A percentile compares a stretch with the other conserved stretches of the same genome.
Conservation (phyloP, 106 monocot genomes). For the Acanthochlamys bracteata region DNA sequence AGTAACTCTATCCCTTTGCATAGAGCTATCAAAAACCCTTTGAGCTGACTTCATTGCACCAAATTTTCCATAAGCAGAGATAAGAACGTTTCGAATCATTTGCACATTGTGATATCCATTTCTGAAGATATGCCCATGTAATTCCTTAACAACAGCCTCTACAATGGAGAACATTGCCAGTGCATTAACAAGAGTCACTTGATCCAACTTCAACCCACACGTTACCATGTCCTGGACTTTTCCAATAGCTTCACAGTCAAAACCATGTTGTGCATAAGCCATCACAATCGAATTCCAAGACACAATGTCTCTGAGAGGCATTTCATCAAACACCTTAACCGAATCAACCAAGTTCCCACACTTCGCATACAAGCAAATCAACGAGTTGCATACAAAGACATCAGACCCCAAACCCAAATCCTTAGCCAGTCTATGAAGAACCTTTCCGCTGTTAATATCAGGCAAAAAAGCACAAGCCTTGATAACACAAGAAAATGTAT, state of each 20-base stretch:
- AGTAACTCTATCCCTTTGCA: conserved; percentile 27
- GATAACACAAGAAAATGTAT: conserved; percentile 40
- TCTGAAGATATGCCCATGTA: conserved; percentile 38
- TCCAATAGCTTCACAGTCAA: conserved; percentile 12
- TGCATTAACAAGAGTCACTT: conserved; percentile 29
- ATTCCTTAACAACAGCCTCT: conserved; percentile 19
- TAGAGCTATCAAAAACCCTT: conserved; percentile 24
- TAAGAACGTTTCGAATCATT: conserved; percentile 28
- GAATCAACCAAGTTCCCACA: conserved; percentile 29
- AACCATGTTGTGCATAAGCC: conserved; percentile 23
- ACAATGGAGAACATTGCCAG: conserved; percentile 1
- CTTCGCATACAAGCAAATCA: conserved; percentile 44
- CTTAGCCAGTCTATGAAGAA: conserved; percentile 26
- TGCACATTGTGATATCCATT: conserved; percentile 5
- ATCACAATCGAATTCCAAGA: conserved; percentile 59
- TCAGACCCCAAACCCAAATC: conserved; percentile 24
- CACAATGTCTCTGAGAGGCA: conserved; percentile 38
- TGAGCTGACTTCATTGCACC: conserved; percentile 17
- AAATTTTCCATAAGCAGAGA: conserved; percentile 55
- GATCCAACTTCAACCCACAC: conserved; percentile 30
- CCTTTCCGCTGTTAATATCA: conserved; percentile 17
- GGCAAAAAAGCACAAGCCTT: conserved; percentile 37
- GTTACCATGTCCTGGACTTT: conserved; percentile 28
- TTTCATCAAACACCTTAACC: conserved; percentile 39
- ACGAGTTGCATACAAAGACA: conserved; percentile 42